phyloP scores from a whole-genome alignment of 352 stramenopile genomes.

The Phytophthora capsici region DNA sequence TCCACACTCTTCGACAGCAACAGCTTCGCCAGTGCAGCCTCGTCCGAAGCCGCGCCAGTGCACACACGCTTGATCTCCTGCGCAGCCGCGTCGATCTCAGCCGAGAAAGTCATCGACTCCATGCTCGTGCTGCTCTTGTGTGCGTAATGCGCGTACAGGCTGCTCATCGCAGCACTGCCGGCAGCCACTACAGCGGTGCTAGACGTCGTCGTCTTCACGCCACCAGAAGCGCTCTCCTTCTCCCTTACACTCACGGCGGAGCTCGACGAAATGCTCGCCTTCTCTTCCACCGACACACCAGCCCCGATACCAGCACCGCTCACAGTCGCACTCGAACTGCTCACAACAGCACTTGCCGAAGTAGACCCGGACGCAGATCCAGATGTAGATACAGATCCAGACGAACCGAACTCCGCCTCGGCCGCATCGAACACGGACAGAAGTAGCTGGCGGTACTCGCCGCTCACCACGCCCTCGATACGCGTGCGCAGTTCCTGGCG shows the following conservation, averaged over 20 bases:
- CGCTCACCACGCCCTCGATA: conserved; percentile 34
- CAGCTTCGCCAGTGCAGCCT: conserved; percentile 25
- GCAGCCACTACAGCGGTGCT: conserved; percentile 8
- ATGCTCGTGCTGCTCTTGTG: conserved; percentile 14
- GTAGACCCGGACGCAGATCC: not conserved
- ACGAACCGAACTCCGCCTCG: conserved; percentile 8
- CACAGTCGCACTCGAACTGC: conserved; percentile 1
- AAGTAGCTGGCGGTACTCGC: conserved; percentile 30
- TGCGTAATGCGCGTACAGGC: conserved; percentile 18
- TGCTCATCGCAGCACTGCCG: conserved; percentile 11
- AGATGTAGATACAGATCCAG: conserved; percentile 1
- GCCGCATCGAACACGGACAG: conserved; percentile 32
- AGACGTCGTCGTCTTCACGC: conserved; percentile 8
- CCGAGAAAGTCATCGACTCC: conserved; percentile 38
- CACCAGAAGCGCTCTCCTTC: conserved; percentile 4
- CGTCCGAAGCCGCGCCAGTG: conserved; percentile 24
- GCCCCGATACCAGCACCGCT: conserved; percentile 8
- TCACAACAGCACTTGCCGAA: conserved; percentile 1
- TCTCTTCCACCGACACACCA: conserved; percentile 22
- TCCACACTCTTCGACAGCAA: too few relatives aligned
- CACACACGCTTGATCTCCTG: conserved; percentile 52
- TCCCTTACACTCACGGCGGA: not conserved
- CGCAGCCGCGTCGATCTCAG: conserved; percentile 44
- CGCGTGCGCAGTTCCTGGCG: conserved; percentile 42
- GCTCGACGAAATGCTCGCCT: conserved; percentile 13